Evolutionary conservation across 2,329 filamentous ascomycete species (phyloP).

Genomic region (Teratosphaeria viscida): DNA sequence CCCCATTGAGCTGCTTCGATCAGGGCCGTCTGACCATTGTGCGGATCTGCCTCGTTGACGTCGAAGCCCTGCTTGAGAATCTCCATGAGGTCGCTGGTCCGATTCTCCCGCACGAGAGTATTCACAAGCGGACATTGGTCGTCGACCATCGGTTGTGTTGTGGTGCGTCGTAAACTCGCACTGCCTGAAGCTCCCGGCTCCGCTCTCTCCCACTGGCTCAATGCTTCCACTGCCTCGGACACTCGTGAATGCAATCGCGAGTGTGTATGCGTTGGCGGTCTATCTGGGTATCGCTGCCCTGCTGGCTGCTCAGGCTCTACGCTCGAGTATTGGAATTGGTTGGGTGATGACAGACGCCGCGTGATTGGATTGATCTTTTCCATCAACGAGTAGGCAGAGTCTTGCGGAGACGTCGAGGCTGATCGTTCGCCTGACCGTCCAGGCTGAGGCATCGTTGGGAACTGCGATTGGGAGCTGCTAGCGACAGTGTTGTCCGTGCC

Average conservation of each 20-base stretch:
- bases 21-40: constrained; percentile 4
- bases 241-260: background rate
- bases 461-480: background rate
- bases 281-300: constrained; percentile 1
- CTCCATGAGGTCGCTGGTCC: background rate
- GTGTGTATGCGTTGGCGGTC: constrained; percentile 1
- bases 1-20: constrained; percentile 8
- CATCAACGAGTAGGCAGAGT: background rate
- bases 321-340: constrained; percentile 1
- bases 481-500: background rate
- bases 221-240: background rate
- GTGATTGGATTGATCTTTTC: constrained; percentile 6
- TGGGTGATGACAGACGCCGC: constrained; percentile 3
- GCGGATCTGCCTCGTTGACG: constrained; percentile 6
- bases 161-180: background rate
- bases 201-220: background rate
- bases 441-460: background rate
- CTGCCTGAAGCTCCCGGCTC: background rate
- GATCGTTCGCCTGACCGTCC: background rate
- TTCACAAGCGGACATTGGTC: background rate
- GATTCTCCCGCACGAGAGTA: constrained; percentile 2
- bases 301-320: constrained; percentile 4
- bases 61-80: constrained; percentile 2
- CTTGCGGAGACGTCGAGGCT: background rate
- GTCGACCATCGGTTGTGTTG: background rate